phyloP scores from a whole-genome alignment of 1,139 yeast species.

The Saccharomyces uvarum region DNA sequence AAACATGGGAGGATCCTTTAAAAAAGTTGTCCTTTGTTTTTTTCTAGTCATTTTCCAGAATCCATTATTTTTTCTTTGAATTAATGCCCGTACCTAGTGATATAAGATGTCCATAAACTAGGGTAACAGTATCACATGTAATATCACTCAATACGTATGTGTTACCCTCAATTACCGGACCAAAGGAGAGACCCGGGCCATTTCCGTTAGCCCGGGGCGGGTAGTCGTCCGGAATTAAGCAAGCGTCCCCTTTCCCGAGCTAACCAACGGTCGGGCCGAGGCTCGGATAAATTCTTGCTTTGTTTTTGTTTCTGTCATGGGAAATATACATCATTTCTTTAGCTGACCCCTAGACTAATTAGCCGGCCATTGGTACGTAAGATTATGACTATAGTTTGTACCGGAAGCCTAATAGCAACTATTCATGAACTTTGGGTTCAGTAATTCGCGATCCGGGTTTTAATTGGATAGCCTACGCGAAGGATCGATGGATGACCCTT shows the following conservation, averaged over 20 bases:
- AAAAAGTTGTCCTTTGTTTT: background rate
- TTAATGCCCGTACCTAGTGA: background rate
- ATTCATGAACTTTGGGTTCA: background rate
- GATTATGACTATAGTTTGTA: background rate
- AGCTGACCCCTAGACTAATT: background rate
- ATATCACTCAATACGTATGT: background rate
- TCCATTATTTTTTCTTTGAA: background rate
- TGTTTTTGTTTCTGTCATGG: background rate
- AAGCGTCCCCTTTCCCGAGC: background rate
- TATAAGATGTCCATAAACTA: background rate
- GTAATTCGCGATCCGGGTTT: background rate
- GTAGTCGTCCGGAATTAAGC: background rate
- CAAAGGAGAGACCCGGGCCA: background rate
- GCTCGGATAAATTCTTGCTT: background rate
- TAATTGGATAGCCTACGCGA: background rate
- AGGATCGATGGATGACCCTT: background rate
- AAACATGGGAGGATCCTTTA: background rate
- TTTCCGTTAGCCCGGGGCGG: background rate
- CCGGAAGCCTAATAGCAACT: background rate
- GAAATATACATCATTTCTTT: background rate
- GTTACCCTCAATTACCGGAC: background rate
- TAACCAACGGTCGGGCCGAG: background rate
- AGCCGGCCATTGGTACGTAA: background rate
- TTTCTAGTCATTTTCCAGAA: background rate
- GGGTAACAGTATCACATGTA: background rate